Evolutionary conservation across 805 yeast genomes (phyloP).

Genomic region (Candida tallmaniae): DNA sequence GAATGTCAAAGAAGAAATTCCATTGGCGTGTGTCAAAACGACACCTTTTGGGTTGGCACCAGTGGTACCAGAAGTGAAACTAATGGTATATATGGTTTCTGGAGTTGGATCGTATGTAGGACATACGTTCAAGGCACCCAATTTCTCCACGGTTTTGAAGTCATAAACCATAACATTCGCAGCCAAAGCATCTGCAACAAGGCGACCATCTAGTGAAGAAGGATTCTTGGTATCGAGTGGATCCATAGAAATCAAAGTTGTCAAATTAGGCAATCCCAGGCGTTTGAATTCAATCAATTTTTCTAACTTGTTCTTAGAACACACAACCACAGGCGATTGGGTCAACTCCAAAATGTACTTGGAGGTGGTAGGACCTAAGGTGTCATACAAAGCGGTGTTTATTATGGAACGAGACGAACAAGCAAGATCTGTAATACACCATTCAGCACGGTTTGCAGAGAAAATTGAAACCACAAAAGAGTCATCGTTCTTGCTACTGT

Average conservation of each 20-base stretch:
- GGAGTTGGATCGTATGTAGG: conserved; percentile 44
- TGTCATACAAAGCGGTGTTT: conserved; percentile 29
- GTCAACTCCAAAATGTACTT: conserved; percentile 59
- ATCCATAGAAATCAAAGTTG: conserved; percentile 36
- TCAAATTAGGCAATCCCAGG: conserved; percentile 21
- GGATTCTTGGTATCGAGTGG: conserved; percentile 28
- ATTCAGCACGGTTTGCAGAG: conserved; percentile 58
- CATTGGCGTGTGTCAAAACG: conserved; percentile 47
- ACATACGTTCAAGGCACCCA: conserved; percentile 27
- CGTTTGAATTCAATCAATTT: conserved; percentile 25
- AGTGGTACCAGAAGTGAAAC: conserved; percentile 74
- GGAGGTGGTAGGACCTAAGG: conserved; percentile 52
- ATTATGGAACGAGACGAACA: conserved; percentile 46
- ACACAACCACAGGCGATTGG: conserved; percentile 48
- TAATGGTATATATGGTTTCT: conserved; percentile 50
- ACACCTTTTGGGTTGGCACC: conserved; percentile 70
- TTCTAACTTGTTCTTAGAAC: conserved; percentile 30
- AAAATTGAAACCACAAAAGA: conserved; percentile 52
- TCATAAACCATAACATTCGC: conserved; percentile 21
- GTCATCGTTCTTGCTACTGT: conserved; percentile 13
- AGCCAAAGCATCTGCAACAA: conserved; percentile 17
- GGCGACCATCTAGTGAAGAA: conserved; percentile 12
- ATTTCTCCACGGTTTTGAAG: conserved; percentile 26
- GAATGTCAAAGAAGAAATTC: conserved; percentile 43
- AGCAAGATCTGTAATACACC: conserved; percentile 69